phyloP scores from a whole-genome alignment of 306 rosid genomes.

The Datisca glomerata region DNA sequence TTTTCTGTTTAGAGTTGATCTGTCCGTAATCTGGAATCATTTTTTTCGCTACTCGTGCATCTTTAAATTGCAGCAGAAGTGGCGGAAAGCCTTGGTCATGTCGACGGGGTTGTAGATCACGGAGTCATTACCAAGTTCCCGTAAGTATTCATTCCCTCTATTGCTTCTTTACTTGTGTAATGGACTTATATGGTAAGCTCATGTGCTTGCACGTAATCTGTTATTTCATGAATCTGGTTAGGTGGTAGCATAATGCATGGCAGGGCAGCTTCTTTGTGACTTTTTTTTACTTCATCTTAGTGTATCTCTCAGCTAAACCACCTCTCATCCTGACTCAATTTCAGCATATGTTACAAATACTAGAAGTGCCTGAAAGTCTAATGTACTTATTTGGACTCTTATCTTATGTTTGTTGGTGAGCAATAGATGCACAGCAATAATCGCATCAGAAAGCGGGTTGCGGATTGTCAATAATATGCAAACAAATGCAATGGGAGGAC shows the following conservation, averaged over 20 bases:
- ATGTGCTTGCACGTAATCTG: not conserved
- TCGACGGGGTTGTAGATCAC: slow-evolving; percentile 61
- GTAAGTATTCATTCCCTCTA: slow-evolving; percentile 33
- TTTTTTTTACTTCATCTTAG: not conserved
- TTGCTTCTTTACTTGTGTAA: slow-evolving; percentile 12
- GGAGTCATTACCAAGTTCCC: slow-evolving; percentile 67
- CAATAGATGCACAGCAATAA: slow-evolving; percentile 27
- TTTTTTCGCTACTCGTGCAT: slow-evolving; percentile 7
- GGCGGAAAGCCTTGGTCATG: slow-evolving; percentile 41
- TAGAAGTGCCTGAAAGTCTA: too few species aligned
- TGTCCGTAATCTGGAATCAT: not conserved
- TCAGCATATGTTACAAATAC: too few species aligned
- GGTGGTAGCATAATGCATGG: too few species aligned
- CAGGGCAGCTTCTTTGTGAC: too few species aligned
- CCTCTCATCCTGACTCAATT: not conserved
- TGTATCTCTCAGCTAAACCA: not conserved
- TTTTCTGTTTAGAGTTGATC: slow-evolving; percentile 4
- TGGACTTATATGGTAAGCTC: too few species aligned
- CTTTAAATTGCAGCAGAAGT: slow-evolving; percentile 47
- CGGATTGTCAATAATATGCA: slow-evolving; percentile 18
- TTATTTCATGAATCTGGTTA: not conserved
- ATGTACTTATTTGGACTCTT: too few species aligned
- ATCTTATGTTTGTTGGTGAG: not conserved
- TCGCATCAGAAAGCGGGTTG: slow-evolving; percentile 21
- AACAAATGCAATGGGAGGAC: slow-evolving; percentile 13